These are phyloP conservation scores for Ramaria sp. DNA, from an alignment of 768 basidiomycete species.

Conservation along the genomic window DNA sequence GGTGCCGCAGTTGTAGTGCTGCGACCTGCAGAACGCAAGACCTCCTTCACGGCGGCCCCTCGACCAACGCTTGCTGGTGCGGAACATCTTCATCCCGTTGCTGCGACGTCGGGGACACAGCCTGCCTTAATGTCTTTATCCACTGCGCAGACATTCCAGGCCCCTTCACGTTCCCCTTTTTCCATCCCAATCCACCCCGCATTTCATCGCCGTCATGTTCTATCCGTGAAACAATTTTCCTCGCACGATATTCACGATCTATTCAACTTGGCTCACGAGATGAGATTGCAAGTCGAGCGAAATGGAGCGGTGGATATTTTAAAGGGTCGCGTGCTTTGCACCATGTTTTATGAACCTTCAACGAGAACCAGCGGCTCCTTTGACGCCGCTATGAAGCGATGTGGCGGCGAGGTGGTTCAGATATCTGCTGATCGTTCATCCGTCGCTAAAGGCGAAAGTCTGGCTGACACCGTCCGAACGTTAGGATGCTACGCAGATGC, in stretches of 20 bases:
- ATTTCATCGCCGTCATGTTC: slow-evolving; percentile 88
- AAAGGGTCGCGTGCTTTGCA: slow-evolving; percentile 84
- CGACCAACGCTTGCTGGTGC: slow-evolving; percentile 7
- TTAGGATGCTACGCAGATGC: slow-evolving; percentile 93
- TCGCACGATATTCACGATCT: slow-evolving; percentile 78
- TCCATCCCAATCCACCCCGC: slow-evolving; percentile 60
- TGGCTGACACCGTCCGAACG: slow-evolving; percentile 90
- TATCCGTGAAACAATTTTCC: slow-evolving; percentile 85
- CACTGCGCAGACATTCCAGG: slow-evolving; percentile 15
- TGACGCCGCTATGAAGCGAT: slow-evolving; percentile 97
- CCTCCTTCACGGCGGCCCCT: slow-evolving; percentile 3
- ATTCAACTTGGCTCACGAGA: slow-evolving; percentile 91
- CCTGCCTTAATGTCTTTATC: slow-evolving; percentile 20
- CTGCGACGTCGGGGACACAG: slow-evolving; percentile 10
- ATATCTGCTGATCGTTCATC: slow-evolving; percentile 76
- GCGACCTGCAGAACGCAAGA: slow-evolving; percentile 17
- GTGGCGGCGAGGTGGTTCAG: slow-evolving; percentile 90
- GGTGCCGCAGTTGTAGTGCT: slow-evolving; percentile 39
- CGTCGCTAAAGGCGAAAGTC: slow-evolving; percentile 85
- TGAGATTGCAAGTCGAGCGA: slow-evolving; percentile 92
- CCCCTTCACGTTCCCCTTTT: slow-evolving; percentile 24
- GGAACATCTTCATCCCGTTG: slow-evolving; percentile 7
- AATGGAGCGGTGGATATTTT: slow-evolving; percentile 81
- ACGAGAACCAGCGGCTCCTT: slow-evolving; percentile 94
- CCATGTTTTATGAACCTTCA: slow-evolving; percentile 93